Base-by-base conservation (phyloP, 2,329 filamentous ascomycete genomes). In the Lachnellula cervina region DNA sequence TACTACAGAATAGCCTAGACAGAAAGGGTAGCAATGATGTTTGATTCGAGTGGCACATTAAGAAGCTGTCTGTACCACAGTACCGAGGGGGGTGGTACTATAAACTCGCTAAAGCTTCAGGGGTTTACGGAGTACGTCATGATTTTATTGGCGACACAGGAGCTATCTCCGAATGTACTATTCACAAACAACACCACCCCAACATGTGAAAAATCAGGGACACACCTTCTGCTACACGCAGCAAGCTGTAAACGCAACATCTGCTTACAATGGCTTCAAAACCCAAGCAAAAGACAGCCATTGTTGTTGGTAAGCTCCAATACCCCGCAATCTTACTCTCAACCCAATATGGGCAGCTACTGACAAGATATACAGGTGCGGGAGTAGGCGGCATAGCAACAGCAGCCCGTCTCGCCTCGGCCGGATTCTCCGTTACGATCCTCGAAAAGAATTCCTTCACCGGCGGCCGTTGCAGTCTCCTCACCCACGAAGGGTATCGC, bases 381-480 rank as follows among this genome's bases (percentile, higher is more conserved):
- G 88, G 88, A 57, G 82, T 83, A 46, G 88, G 87, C 50, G 87
- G 87, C 56, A 81, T 89, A 43, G 80, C 85, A n/a, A 83, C 83
- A 1, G 85, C 88, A 55, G 87, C 87, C 2, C 82, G 87, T 46
- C 80, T 90, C 11, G 84, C 86, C 49, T 86, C 85, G 66, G 80
- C 86, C 2, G 88, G 87, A 40, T 84, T 86, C 68, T 69, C 77
- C 35, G 87, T 90, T n/a, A 90, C 86, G 0, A 84, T 90, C 1
- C 72, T 90, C n/a, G 88, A 91, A 71, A 90, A 90, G 75, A 90
- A 90, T 66, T 73, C 74, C 55, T 88, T 88, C 68, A 85, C 83
- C 0, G 88, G 88, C 46, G 88, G 88, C 4, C 77, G 88, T 53
- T 90, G 87, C 71, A 87, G 82, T 45, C 71, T 90, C 25, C 77